These are phyloP conservation scores for Camellia japonica DNA, from an alignment of 148 eudicot species.

Conservation along the genomic window DNA sequence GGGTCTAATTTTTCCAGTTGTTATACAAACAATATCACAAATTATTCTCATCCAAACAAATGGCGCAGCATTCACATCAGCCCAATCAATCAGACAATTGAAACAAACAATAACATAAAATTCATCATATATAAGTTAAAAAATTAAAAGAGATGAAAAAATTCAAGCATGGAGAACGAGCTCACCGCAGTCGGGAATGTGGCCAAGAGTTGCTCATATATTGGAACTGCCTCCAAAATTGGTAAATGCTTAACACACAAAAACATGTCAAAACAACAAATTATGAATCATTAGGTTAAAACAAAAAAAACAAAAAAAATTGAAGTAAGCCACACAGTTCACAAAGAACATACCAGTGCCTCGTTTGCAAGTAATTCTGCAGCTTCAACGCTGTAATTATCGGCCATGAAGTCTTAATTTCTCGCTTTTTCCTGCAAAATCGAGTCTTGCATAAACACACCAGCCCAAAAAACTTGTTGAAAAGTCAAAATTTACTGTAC, in stretches of 20 bases:
- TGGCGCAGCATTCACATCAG: not conserved
- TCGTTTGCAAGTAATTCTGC: slow-evolving; percentile 83
- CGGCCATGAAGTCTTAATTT: slow-evolving; percentile 29
- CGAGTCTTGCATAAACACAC: not conserved
- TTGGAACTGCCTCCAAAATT: slow-evolving; percentile 68
- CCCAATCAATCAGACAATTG: not conserved
- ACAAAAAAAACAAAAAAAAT: not conserved
- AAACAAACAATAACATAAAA: not conserved
- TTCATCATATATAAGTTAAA: not conserved
- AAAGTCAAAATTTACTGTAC: not conserved
- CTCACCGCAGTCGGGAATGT: slow-evolving; percentile 94
- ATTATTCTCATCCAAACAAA: not conserved
- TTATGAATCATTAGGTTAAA: not conserved
- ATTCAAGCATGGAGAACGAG: not conserved
- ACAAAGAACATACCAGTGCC: slow-evolving; percentile 55
- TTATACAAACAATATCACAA: not conserved
- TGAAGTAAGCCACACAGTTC: not conserved
- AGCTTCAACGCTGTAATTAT: slow-evolving; percentile 72
- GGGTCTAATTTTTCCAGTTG: not conserved
- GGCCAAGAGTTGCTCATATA: slow-evolving; percentile 81
- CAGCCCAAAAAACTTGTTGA: not conserved
- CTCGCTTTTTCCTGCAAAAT: slow-evolving; percentile 5
- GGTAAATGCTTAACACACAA: slow-evolving; percentile 50
- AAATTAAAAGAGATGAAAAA: no score
- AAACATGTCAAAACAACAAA: slow-evolving; percentile 1